Base-by-base conservation (phyloP, 768 basidiomycete genomes). In the Arthromyces matolae region DNA sequence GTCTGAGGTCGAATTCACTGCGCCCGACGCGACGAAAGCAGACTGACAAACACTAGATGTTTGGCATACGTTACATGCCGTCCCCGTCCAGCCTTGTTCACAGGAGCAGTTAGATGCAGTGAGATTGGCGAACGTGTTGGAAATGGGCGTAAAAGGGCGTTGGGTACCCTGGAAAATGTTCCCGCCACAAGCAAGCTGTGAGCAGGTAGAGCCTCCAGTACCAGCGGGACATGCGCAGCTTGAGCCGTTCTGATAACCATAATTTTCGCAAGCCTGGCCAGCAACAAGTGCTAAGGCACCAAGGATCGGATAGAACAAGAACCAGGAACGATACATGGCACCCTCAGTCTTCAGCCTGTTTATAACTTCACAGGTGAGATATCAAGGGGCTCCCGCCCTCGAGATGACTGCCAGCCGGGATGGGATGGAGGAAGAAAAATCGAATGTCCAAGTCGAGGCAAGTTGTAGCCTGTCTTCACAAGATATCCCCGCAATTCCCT, bases 21-120 rank as follows among this genome's bases (percentile, higher is more conserved):
- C 62, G 8, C 64, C 67, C 32, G 68, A 66, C 2, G 80, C 66
- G 40, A 71, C 61, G 58, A 78, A 81, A 5, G 79, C 90, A 34
- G 61, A 64, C 58, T 86, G 79, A 62, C 93, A 96, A 0, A 88
- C 84, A 43, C 69, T 71, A 1, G 82, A 59, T 8, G 71, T 75
- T 47, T 75, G 71, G 60, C 93, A 95, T 29, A 94, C 89, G 57
- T 89, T 90, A 63, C 89, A 92, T 0, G 79, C 86, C 1, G 71
- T 69, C 8, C 91, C 93, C 1, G 72, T 73, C 92, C 92, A 94
- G 2, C 86, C 92, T 34, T 60, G 59, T 52, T 79, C 67, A 62
- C 93, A 94, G 0, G 76, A 68, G 62, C 93, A 96, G 1, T 69
- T 72, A 18, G 83, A 71, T 13, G 79, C 63, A 1, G 83, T 84